Base-by-base conservation (phyloP, 768 basidiomycete genomes). In the Termitomyces sp. region DNA sequence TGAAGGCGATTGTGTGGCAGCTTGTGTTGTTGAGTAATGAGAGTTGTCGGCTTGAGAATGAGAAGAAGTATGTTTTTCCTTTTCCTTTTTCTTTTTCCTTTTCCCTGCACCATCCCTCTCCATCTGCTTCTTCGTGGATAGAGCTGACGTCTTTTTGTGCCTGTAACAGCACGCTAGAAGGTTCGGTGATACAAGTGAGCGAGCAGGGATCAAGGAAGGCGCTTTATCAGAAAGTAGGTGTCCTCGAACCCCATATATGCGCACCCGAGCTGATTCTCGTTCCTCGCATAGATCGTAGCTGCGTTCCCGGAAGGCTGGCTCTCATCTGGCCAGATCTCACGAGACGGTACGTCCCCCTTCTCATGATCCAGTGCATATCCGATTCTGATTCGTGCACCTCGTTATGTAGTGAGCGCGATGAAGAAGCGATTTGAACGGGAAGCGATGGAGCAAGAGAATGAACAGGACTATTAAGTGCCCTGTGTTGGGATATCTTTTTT, bases 251-350 rank as follows among this genome's bases (percentile, higher is more conserved):
- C 51, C 33, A 44, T 36, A 12, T 32, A 35, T 55, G 13, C 33
- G 28, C 6, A 35, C n/a, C 13, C 32, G 3, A 11, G 16, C 33
- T n/a, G 11, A 44, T 46, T 7, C 18, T 13, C 32, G 13, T 39
- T 11, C 9, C 28, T n/a, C 18, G 1, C 13, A 5, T 42, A 87
- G 86, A 92, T 94, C 60, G 88, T 93, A 0, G 82, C 81, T n/a
- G 85, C 85, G 1, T 94, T 91, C 73, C 92, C 92, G 0, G 79
- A 87, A 0, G 90, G 90, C 13, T 94, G 92, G 92, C 85, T 94
- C 77, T 86, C 87, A 33, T 91, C 90, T 3, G 90, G 91, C 3
- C 90, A 92, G 71, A 91, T 94, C 62, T 92, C 91, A 38, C 81
- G 92, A 68, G 92, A 94, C 79, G 90, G 91, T 92, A 55, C 20